Evolutionary conservation across 176 grass and related monocot species (phyloP).

Genomic region (Cenchrus americanus): DNA sequence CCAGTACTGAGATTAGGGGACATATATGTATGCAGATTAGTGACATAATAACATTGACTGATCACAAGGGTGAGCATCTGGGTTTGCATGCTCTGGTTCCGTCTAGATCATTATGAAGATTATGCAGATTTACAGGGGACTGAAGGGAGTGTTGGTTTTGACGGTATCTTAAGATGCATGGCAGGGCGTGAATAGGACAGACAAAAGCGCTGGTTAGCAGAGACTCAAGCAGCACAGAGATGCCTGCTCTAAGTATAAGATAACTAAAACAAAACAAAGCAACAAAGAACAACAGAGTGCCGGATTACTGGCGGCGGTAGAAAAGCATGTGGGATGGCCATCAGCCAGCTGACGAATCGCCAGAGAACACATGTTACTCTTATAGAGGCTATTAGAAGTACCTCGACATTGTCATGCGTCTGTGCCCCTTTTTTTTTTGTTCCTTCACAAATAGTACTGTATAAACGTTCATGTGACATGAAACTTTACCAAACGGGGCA

Average conservation of each 20-base stretch:
- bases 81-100: background rate
- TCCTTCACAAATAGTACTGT: no score
- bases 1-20: conserved; percentile 2
- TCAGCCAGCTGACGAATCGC: background rate
- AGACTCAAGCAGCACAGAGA: no score
- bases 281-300: background rate
- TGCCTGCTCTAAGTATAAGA: background rate
- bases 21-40: conserved; percentile 9
- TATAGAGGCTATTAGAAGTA: no score
- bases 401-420: no score
- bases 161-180: background rate
- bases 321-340: background rate
- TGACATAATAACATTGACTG: background rate
- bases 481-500: no score
- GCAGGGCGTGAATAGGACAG: background rate
- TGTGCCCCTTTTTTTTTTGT: no score
- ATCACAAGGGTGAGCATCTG: background rate
- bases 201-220: no score
- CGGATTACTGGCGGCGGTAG: conserved; percentile 2
- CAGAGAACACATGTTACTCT: background rate
- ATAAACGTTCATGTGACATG: no score
- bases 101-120: background rate
- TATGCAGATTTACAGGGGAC: background rate
- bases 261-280: background rate
- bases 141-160: conserved; percentile 1